phyloP scores from a whole-genome alignment of 108 stramenopile genomes.

The Ochromonas danica region DNA sequence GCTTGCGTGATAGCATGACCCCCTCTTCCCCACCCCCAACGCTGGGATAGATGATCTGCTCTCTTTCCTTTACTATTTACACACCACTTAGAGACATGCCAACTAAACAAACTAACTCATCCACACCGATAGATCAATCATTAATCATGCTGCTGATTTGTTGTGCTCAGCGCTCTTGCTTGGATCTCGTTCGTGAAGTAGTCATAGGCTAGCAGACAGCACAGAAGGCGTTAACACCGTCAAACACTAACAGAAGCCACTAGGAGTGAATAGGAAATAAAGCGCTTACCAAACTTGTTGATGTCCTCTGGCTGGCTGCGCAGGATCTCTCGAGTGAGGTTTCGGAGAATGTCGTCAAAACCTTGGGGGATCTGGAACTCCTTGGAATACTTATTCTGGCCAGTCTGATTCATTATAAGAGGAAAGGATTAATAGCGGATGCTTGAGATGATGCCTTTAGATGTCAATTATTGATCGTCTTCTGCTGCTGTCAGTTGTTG shows the following conservation, averaged over 20 bases:
- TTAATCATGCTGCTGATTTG: no score
- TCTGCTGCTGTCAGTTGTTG: no score
- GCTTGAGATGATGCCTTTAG: no score
- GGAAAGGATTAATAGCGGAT: no score
- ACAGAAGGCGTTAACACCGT: no score
- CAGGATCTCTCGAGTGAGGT: constrained; percentile 6
- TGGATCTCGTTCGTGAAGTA: constrained; percentile 8
- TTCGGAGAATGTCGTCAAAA: not conserved
- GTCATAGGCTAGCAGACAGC: constrained; percentile 20
- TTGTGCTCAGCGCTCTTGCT: not conserved
- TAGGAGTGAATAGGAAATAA: not conserved
- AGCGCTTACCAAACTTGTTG: constrained; percentile 7
- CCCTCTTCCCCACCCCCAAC: no score
- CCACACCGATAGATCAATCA: not conserved
- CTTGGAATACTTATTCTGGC: constrained; percentile 11
- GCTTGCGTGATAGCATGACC: no score
- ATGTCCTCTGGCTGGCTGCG: not conserved
- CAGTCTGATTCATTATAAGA: constrained; percentile 25
- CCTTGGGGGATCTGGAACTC: constrained; percentile 5
- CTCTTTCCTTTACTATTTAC: no score
- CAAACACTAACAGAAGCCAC: not conserved
- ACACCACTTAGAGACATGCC: not conserved
- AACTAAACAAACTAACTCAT: not conserved
- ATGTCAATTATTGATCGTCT: no score
- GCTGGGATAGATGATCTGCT: no score